Evolutionary conservation across 805 yeast genomes (phyloP).

Genomic region (Metschnikowia gruessii): DNA sequence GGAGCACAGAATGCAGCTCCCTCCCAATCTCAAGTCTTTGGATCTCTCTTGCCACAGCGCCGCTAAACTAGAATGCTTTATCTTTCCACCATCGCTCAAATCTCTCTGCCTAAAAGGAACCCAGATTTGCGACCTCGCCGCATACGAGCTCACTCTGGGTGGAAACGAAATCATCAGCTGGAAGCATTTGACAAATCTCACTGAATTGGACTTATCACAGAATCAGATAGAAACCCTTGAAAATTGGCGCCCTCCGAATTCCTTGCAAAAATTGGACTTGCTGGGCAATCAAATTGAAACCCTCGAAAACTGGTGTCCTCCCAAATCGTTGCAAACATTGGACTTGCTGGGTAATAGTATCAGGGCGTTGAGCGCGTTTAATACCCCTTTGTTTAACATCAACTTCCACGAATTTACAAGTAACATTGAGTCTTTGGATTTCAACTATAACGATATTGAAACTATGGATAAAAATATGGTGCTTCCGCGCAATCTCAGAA

Average conservation of each 20-base stretch:
- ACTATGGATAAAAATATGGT: conserved; percentile 10
- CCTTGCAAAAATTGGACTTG: conserved; percentile 15
- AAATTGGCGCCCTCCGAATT: conserved; percentile 22
- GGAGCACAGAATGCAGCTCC: conserved; percentile 24
- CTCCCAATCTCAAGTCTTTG: conserved; percentile 21
- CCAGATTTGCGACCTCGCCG: conserved; percentile 20
- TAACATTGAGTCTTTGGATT: conserved; percentile 10
- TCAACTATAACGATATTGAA: conserved; percentile 19
- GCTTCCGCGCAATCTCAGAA: conserved; percentile 16
- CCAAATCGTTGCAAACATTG: conserved; percentile 14
- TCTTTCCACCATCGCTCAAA: conserved; percentile 24
- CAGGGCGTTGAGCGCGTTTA: conserved; percentile 9
- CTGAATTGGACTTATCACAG: conserved; percentile 22
- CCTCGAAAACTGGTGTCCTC: conserved; percentile 21
- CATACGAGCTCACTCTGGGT: conserved; percentile 18
- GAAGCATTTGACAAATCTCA: conserved; percentile 24
- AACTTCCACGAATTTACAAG: background rate
- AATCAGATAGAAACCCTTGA: conserved; percentile 23
- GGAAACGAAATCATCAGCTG: conserved; percentile 19
- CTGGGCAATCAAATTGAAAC: no score
- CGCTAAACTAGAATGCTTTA: conserved; percentile 19
- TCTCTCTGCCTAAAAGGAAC: conserved; percentile 28
- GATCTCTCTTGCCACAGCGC: conserved; percentile 27
- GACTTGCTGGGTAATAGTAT: conserved; percentile 18
- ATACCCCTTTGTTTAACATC: conserved; percentile 14